Percentiles rank a stretch among this genome's conserved stretches.
phyloP scores from a whole-genome alignment of 306 rosid genomes.

The Amphicarpaea edgeworthii region DNA sequence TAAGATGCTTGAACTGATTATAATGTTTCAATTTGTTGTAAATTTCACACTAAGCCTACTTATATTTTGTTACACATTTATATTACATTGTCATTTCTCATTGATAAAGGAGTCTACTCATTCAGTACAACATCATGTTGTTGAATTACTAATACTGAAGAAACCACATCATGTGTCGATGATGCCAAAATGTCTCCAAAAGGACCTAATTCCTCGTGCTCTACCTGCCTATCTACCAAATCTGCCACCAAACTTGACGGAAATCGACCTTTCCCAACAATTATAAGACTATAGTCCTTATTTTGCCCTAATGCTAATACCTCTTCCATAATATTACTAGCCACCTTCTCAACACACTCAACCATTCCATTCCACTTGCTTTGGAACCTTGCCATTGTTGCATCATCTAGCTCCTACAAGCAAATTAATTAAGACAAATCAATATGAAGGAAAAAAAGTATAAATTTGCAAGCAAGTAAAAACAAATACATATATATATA shows the following conservation, averaged over 20 bases:
- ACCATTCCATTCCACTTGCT: constrained; percentile 2
- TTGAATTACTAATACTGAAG: background rate
- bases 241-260: background rate
- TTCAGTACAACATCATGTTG: background rate
- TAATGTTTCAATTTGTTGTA: too few relatives aligned
- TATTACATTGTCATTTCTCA: background rate
- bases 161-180: background rate
- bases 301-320: background rate
- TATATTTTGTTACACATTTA: too few relatives aligned
- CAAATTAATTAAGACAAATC: background rate
- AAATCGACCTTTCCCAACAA: background rate
- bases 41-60: too few relatives aligned
- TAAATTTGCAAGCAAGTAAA: background rate
- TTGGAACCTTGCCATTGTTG: background rate
- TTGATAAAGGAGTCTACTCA: background rate
- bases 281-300: constrained; percentile 1
- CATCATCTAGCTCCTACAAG: constrained; percentile 1
- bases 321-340: background rate
- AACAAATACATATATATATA: background rate
- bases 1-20: too few relatives aligned
- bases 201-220: background rate
- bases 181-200: constrained; percentile 1
- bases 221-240: background rate
- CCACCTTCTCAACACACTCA: background rate
- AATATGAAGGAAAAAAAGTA: background rate